Base-by-base conservation (phyloP, 306 rosid species). In the Prunus mongolica region DNA sequence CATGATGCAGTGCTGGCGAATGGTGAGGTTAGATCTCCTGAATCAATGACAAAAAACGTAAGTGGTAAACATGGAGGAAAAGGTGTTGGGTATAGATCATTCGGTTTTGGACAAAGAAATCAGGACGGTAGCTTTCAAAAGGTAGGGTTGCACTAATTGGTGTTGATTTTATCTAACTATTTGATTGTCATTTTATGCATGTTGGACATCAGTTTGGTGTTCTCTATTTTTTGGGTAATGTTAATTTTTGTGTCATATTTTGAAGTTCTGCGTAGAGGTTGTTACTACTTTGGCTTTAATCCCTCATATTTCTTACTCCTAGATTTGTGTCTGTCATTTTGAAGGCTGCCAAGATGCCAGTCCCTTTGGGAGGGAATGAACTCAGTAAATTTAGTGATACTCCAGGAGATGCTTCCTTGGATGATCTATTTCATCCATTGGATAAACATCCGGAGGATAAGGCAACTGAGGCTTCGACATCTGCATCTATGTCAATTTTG, bases 371-470 rank as follows among this genome's bases (percentile, higher is more conserved):
- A 75, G 98, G 91, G 62, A 86, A 91, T 87, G 99, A 88, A 80
- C 84, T 96, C 64, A 96, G 98, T 86, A 89, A 89, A 76, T 96
- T 96, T 83, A 96, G 98, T 78, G 99, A 96, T 82, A 90, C 97
- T 76, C 99, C 99, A 38, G 97, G 99, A 81, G 99, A 96, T 89
- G 97, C 97, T 14, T 92, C 89, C 78, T 84, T 96, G 82, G 98
- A 96, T 76, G 99, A 96, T 88, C 79, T 96, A 81, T 96, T 95
- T 87, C 94, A 82, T 72, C 93, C 97, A 10, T 80, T 83, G 83
- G 97, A 92, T 67, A 92, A 87, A 76, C 91, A 79, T 76, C 80
- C 88, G 7, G 93, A 86, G 61, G 93, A 88, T 78, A 86, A 69
- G 57, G 86, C 82, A 27, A 80, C 85, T 51, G 96, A 86, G 84